These are phyloP conservation scores for Acer negundo DNA, from an alignment of 345 rosid genomes.

Conservation along the genomic window DNA sequence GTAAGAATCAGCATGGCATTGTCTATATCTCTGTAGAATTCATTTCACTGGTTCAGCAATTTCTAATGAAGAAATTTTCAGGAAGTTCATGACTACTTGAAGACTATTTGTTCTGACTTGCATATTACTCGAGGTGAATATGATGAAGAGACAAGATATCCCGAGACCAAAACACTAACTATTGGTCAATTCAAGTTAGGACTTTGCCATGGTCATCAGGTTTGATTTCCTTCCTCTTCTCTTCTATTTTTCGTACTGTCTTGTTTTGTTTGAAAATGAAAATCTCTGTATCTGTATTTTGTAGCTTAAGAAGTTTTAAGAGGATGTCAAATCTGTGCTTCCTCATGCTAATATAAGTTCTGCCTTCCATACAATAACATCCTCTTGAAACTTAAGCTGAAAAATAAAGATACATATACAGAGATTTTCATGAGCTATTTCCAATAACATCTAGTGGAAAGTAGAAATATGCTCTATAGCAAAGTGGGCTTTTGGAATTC, in stretches of 20 bases:
- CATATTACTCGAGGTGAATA: constrained; percentile 86
- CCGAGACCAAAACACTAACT: constrained; percentile 82
- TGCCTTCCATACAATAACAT: neutral
- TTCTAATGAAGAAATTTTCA: constrained; percentile 28
- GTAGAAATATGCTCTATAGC: neutral
- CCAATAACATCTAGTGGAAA: neutral
- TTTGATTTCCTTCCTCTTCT: constrained; percentile 24
- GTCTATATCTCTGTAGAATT: neutral
- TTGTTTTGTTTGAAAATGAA: neutral
- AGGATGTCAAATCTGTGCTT: neutral
- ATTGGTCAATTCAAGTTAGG: constrained; percentile 97
- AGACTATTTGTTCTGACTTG: constrained; percentile 85
- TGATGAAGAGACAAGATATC: constrained; percentile 81
- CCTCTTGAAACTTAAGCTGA: neutral
- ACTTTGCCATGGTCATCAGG: constrained; percentile 97
- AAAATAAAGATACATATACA: neutral
- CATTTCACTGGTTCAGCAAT: constrained; percentile 13
- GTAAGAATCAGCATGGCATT: neutral
- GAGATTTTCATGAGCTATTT: neutral
- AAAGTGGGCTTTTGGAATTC: neutral
- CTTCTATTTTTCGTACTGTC: neutral
- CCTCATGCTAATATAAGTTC: neutral
- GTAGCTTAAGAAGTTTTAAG: neutral
- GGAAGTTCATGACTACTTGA: constrained; percentile 97
- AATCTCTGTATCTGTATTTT: neutral